Percentiles rank a stretch among this genome's conserved stretches.
These are phyloP conservation scores for Sistotremastrum niveocremeum DNA, from an alignment of 768 basidiomycete species.

Conservation along the genomic window DNA sequence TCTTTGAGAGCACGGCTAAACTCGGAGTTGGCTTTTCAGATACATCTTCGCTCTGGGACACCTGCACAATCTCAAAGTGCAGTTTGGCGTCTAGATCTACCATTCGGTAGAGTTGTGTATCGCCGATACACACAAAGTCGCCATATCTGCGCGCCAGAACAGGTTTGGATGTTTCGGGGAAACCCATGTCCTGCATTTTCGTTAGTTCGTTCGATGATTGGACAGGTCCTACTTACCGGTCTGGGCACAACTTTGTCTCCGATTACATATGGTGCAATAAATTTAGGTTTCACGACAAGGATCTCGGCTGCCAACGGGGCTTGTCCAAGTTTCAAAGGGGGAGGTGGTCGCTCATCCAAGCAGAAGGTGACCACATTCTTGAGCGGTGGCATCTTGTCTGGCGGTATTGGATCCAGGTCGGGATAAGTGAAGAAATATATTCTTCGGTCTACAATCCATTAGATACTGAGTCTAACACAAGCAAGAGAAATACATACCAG, in stretches of 20 bases:
- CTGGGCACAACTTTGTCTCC: constrained; percentile 49
- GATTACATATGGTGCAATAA: constrained; percentile 50
- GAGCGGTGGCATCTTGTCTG: constrained; percentile 53
- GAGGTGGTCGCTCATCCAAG: constrained; percentile 65
- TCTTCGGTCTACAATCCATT: constrained; percentile 30
- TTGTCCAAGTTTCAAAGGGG: constrained; percentile 23
- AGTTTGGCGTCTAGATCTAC: constrained; percentile 65
- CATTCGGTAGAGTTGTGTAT: constrained; percentile 58
- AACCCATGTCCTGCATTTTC: constrained; percentile 49
- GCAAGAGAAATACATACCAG: constrained; percentile 33
- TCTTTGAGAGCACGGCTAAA: constrained; percentile 52
- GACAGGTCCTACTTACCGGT: constrained; percentile 30
- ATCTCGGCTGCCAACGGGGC: constrained; percentile 42
- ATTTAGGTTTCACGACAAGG: constrained; percentile 54
- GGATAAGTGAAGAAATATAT: constrained; percentile 75
- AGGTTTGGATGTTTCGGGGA: constrained; percentile 37
- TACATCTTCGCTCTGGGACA: constrained; percentile 50
- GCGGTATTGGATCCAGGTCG: constrained; percentile 56
- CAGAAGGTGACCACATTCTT: constrained; percentile 71
- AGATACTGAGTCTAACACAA: constrained; percentile 1
- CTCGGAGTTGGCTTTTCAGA: constrained; percentile 18
- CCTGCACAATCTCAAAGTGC: constrained; percentile 59
- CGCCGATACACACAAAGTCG: constrained; percentile 57
- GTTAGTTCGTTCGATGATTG: neutral
- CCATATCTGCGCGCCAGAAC: constrained; percentile 47